These are phyloP conservation scores for Claviceps spartinae DNA, from an alignment of 2,329 filamentous ascomycete genomes.

Conservation along the genomic window DNA sequence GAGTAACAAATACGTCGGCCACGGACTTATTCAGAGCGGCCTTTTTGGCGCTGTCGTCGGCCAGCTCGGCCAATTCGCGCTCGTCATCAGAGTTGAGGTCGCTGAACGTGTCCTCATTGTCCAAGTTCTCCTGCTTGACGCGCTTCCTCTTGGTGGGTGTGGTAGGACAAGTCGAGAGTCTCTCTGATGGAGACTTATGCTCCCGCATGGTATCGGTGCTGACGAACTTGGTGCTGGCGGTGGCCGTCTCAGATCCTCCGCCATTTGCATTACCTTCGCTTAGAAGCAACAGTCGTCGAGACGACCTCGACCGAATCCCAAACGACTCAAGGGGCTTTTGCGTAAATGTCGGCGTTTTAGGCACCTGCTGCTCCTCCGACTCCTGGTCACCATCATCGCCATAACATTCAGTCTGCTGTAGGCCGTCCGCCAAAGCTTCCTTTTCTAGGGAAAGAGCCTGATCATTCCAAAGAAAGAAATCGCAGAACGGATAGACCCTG, in stretches of 20 bases:
- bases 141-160: constrained; percentile 18
- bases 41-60: constrained; percentile 22
- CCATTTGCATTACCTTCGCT: not conserved
- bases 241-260: not conserved
- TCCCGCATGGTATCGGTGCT: not conserved
- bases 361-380: constrained; percentile 3
- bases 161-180: not conserved
- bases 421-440: constrained; percentile 7
- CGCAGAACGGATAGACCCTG: constrained; percentile 21
- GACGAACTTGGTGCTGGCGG: not conserved
- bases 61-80: constrained; percentile 20
- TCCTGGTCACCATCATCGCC: not conserved
- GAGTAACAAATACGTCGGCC: constrained; percentile 13
- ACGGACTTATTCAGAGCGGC: constrained; percentile 4
- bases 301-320: constrained; percentile 15
- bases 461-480: constrained; percentile 33
- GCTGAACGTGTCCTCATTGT: constrained; percentile 17
- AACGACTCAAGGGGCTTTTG: constrained; percentile 17
- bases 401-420: not conserved
- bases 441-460: constrained; percentile 20
- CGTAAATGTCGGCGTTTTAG: constrained; percentile 16
- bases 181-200: not conserved
- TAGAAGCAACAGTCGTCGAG: constrained; percentile 4
- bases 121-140: constrained; percentile 11
- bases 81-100: constrained; percentile 27